Evolutionary conservation across 148 eudicot genomes (phyloP), one percentile per base, ranked within the genome.

Genomic region (Rhododendron simsii): DNA sequence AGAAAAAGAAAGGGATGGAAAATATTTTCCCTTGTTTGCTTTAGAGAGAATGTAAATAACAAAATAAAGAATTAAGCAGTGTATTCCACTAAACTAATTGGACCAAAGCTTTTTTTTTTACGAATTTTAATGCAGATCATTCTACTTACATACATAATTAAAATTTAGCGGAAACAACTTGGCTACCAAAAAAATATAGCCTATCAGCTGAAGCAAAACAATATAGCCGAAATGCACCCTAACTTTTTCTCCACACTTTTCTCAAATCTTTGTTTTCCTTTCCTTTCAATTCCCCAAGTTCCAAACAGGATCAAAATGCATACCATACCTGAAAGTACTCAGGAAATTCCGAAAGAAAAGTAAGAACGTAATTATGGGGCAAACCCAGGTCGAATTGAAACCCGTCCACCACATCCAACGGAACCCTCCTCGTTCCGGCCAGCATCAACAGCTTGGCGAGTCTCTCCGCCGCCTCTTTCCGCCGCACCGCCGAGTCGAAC

Each of bases 361-460:
- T 89, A 41, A 91, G 87, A 45, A 90, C 63, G 81, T 87, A 94
- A 90, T 93, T 87, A 39, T 87, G 85, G 15, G 97, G 95, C 90
- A 95, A 53, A 59, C 98, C 98, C 84, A 95, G 65, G 87, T 95
- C 98, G 85, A 91, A 93, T 85, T 69, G 88, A 9, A 95, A 78
- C 84, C 84, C 88, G 48, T 94, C 93, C 63, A 95, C 89, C 16
- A 93, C 80, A 71, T 51, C 35, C 44, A 95, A 4, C 18, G 96
- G 95, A 74, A 94, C 84, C 51, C 82, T 89, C 33, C 91, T 80
- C 6, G 78, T 88, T 50, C 90, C 48, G 2, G 95, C 75, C 69
- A 95, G 82, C 97, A 94, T 94, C 59, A 95, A 84, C 75, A 95
- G 82, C 89, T 88, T 91, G 2, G 76, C 87, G 39, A 93, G 91